Percentiles rank a stretch among this genome's conserved stretches.
Evolutionary conservation across 2,329 filamentous ascomycete genomes (phyloP).

Genomic region (Pyrenochaeta sp.): DNA sequence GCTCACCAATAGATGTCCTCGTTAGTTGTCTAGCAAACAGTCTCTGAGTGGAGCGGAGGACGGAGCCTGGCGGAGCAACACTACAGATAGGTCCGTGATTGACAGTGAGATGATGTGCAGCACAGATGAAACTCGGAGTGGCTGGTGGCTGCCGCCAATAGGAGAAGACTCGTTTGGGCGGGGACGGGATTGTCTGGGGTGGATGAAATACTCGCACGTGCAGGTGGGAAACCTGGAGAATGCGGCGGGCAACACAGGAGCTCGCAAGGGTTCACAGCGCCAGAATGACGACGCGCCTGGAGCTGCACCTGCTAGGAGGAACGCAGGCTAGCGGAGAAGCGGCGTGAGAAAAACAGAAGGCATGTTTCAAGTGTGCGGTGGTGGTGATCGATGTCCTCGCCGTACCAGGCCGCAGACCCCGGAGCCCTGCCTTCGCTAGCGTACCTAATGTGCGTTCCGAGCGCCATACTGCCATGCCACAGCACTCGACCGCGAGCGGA

Average conservation of each 20-base stretch:
- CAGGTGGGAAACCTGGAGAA: not conserved
- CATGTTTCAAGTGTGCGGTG: conserved; percentile 4
- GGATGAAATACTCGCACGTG: not conserved
- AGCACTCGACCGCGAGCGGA: conserved; percentile 11
- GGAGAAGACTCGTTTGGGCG: conserved; percentile 4
- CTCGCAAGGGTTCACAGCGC: no score
- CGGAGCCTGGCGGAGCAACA: not conserved
- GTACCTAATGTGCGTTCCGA: conserved; percentile 1
- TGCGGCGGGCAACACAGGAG: not conserved
- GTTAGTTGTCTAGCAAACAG: no score
- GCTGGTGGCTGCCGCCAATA: conserved; percentile 8
- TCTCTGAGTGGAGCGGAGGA: not conserved
- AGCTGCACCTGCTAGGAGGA: not conserved
- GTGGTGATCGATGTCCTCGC: not conserved
- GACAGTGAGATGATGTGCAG: conserved; percentile 3
- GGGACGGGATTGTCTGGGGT: conserved; percentile 6
- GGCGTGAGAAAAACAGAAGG: not conserved
- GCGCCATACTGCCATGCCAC: conserved; percentile 3
- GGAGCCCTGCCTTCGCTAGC: not conserved
- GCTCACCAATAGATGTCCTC: not conserved
- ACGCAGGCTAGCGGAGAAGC: no score
- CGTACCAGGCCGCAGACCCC: conserved; percentile 1
- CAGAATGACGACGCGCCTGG: not conserved
- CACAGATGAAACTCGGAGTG: conserved; percentile 5
- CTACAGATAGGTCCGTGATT: not conserved